These are phyloP conservation scores for Medicago ruthenica DNA, from an alignment of 306 rosid species.

Conservation along the genomic window DNA sequence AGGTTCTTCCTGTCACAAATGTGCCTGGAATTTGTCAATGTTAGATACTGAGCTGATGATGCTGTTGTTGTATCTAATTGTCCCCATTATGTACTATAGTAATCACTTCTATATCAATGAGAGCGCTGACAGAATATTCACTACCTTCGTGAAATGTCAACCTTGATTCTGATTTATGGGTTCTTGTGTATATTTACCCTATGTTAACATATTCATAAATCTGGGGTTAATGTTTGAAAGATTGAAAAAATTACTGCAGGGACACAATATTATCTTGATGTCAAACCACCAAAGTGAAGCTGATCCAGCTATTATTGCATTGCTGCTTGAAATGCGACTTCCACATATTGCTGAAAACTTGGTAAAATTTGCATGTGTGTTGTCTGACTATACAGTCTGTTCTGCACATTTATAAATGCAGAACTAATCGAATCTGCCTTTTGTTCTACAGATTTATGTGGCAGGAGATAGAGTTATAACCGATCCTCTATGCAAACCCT, in stretches of 20 bases:
- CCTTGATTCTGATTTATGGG: conserved; percentile 35
- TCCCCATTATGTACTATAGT: conserved; percentile 11
- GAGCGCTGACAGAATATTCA: conserved; percentile 12
- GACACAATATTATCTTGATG: conserved; percentile 90
- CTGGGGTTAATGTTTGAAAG: conserved; percentile 38
- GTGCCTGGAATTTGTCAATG: conserved; percentile 36
- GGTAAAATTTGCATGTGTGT: conserved; percentile 54
- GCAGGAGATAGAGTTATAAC: conserved; percentile 97
- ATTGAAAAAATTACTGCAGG: conserved; percentile 62
- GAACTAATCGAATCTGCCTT: conserved; percentile 47
- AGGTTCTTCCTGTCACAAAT: conserved; percentile 42
- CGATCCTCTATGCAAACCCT: conserved; percentile 96
- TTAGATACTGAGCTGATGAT: conserved; percentile 38
- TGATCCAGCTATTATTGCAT: conserved; percentile 91
- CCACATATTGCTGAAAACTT: conserved; percentile 78
- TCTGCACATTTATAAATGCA: conserved; percentile 38
- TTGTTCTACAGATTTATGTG: conserved; percentile 69
- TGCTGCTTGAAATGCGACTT: conserved; percentile 79
- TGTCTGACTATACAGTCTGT: conserved; percentile 19
- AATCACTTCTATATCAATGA: conserved; percentile 27
- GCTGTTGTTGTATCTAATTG: conserved; percentile 28
- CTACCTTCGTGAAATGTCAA: conserved; percentile 29
- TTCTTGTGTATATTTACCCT: conserved; percentile 31
- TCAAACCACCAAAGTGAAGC: conserved; percentile 99
- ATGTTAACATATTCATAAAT: conserved; percentile 35